Conservation (phyloP, 768 basidiomycete genomes). For the Dentipellis fragilis region DNA sequence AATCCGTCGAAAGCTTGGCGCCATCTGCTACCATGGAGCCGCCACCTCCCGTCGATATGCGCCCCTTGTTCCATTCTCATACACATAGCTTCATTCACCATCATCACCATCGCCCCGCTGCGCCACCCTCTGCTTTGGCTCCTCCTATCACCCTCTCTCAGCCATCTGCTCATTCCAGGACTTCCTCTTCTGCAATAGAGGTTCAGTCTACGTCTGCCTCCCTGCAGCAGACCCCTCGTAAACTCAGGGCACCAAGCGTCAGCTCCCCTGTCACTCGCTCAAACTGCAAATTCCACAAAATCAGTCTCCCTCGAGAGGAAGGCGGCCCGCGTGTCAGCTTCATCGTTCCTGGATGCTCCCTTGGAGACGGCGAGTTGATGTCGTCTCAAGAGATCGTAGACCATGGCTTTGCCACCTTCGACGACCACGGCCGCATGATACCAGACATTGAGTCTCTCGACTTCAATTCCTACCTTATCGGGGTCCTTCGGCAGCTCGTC, state of each 20-base stretch:
- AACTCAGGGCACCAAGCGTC: conserved; percentile 5
- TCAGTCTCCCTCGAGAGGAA: conserved; percentile 50
- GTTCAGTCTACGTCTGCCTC: not conserved
- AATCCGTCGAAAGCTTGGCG: conserved; percentile 14
- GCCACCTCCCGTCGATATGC: conserved; percentile 5
- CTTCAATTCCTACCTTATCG: conserved; percentile 43
- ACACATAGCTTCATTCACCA: conserved; percentile 19
- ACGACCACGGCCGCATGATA: conserved; percentile 38
- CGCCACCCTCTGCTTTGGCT: conserved; percentile 4
- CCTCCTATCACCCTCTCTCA: conserved; percentile 1
- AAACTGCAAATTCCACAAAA: conserved; percentile 59
- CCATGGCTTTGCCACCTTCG: conserved; percentile 43
- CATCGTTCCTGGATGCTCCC: conserved; percentile 60
- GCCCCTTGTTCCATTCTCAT: conserved; percentile 18
- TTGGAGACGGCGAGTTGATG: conserved; percentile 47
- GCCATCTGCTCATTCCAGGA: not conserved
- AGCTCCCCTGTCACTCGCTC: conserved; percentile 55
- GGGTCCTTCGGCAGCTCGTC: conserved; percentile 48
- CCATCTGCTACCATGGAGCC: conserved; percentile 15
- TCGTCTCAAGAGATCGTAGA: conserved; percentile 48
- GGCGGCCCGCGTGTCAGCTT: conserved; percentile 46
- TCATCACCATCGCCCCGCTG: conserved; percentile 15
- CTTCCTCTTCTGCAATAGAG: conserved; percentile 3
- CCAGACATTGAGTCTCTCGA: conserved; percentile 38
- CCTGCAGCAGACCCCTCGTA: conserved; percentile 5